Percentiles rank a stretch among this genome's conserved stretches.
Evolutionary conservation across 2,329 filamentous ascomycete species (phyloP).

Genomic region (Neofusicoccum sp.): DNA sequence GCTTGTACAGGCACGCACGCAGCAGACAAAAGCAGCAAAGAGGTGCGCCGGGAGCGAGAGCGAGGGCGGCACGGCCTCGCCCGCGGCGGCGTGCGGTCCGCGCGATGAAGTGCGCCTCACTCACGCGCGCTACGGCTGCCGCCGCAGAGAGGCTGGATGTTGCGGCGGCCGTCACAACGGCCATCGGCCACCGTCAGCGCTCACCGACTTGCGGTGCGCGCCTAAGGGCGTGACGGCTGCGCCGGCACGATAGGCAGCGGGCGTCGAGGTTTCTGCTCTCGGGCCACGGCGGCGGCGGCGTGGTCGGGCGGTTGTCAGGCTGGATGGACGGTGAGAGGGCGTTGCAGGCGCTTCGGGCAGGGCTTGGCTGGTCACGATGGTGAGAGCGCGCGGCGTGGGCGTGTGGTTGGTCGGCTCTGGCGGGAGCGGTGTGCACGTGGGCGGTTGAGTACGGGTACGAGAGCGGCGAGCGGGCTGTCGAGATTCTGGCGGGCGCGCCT

Average conservation of each 20-base stretch:
- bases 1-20: neutral
- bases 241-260: neutral
- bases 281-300: neutral
- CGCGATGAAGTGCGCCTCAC: neutral
- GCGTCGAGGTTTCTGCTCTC: neutral
- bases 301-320: neutral
- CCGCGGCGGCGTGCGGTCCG: slow-evolving; percentile 9
- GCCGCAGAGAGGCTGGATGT: neutral
- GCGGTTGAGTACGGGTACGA: slow-evolving; percentile 1
- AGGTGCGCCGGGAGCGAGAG: neutral
- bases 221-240: neutral
- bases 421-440: slow-evolving; percentile 13
- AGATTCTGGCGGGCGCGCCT: neutral
- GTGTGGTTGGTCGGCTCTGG: slow-evolving; percentile 1
- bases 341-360: neutral
- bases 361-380: neutral
- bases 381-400: neutral
- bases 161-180: no score
- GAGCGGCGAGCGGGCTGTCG: neutral
- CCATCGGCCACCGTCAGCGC: no score
- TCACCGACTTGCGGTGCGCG: no score
- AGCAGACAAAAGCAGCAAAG: neutral
- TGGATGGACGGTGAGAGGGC: neutral
- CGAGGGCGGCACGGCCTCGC: neutral
- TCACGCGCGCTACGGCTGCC: neutral